These are phyloP conservation scores for Scytalidium lignicola DNA, from an alignment of 2,329 filamentous ascomycete genomes.

Conservation along the genomic window DNA sequence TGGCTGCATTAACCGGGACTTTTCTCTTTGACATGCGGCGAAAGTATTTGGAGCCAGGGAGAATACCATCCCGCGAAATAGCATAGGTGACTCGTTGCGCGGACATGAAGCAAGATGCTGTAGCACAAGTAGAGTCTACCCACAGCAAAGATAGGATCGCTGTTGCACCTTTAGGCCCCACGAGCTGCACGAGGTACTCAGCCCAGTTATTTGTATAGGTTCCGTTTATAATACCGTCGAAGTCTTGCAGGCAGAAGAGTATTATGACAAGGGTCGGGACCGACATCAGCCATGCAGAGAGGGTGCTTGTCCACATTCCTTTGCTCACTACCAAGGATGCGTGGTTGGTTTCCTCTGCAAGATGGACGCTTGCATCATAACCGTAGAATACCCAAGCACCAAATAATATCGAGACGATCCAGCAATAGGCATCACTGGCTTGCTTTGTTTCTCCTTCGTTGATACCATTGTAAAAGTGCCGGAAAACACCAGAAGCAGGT, in stretches of 20 bases:
- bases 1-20: constrained; percentile 32
- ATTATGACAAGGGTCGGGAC: constrained; percentile 33
- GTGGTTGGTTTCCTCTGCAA: constrained; percentile 33
- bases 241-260: constrained; percentile 37
- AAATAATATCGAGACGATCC: constrained; percentile 31
- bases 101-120: constrained; percentile 32
- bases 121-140: constrained; percentile 33
- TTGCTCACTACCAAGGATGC: constrained; percentile 31
- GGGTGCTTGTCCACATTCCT: constrained; percentile 33
- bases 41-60: constrained; percentile 32
- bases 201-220: constrained; percentile 35
- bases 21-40: constrained; percentile 24
- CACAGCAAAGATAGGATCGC: constrained; percentile 32
- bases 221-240: constrained; percentile 31
- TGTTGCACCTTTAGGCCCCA: constrained; percentile 30
- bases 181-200: constrained; percentile 32
- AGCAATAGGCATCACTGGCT: constrained; percentile 32
- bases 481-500: constrained; percentile 27
- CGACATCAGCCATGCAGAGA: constrained; percentile 32
- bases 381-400: constrained; percentile 33
- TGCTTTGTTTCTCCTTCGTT: constrained; percentile 29
- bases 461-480: constrained; percentile 34
- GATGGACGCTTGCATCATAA: constrained; percentile 32
- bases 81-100: constrained; percentile 36
- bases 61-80: constrained; percentile 34